Evolutionary conservation across 352 stramenopile genomes (phyloP).

Genomic region (Phytophthora colocasiae): DNA sequence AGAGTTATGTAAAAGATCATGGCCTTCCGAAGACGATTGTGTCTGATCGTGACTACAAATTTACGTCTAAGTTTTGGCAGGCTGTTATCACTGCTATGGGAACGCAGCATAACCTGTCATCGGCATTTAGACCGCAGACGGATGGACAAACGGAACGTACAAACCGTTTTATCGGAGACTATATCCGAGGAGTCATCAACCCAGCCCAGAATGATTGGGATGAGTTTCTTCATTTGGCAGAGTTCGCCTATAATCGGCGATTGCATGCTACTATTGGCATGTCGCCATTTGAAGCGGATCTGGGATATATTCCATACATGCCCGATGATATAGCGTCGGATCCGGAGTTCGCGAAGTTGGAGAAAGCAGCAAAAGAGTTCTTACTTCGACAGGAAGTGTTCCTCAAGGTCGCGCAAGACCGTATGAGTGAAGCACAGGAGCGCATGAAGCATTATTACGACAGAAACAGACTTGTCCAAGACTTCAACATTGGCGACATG

Average conservation of each 20-base stretch:
- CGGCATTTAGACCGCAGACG: constrained; percentile 7
- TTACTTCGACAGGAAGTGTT: constrained; percentile 1
- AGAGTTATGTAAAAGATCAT: constrained; percentile 14
- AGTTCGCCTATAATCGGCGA: constrained; percentile 14
- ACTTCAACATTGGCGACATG: constrained; percentile 2
- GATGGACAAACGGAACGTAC: constrained; percentile 18
- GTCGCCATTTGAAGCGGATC: constrained; percentile 7
- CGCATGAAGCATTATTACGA: constrained; percentile 16
- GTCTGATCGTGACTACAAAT: constrained; percentile 5
- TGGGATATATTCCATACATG: constrained; percentile 12
- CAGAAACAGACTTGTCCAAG: not conserved
- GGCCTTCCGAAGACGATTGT: constrained; percentile 7
- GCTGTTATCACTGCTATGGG: not conserved
- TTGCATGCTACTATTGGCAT: constrained; percentile 10
- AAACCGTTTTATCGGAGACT: constrained; percentile 14
- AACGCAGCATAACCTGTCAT: constrained; percentile 9
- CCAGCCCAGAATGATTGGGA: constrained; percentile 16
- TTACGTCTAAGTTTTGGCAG: constrained; percentile 13
- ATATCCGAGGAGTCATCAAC: constrained; percentile 12
- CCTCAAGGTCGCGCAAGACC: constrained; percentile 7
- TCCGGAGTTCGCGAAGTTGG: constrained; percentile 12
- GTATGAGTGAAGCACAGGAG: not conserved
- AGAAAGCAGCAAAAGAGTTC: constrained; percentile 8
- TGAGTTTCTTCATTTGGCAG: constrained; percentile 12
- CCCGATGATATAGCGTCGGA: constrained; percentile 9